Evolutionary conservation across 2,329 filamentous ascomycete species (phyloP).

Genomic region (Fusarium sp.): DNA sequence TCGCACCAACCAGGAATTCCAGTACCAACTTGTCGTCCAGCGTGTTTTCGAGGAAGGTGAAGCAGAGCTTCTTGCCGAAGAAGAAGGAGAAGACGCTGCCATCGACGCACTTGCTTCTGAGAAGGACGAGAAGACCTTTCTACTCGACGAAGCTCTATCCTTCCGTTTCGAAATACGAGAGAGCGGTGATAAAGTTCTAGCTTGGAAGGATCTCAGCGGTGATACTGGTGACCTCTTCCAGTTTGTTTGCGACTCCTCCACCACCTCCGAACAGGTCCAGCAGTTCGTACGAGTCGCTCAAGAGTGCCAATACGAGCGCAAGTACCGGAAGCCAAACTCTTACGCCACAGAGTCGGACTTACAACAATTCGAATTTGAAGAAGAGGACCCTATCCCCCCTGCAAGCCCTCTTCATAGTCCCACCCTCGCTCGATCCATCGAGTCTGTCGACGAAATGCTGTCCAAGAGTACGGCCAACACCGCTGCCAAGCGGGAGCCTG

Average conservation of each 20-base stretch:
- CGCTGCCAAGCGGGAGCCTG: conserved; percentile 58
- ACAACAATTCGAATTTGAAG: conserved; percentile 82
- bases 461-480: conserved; percentile 63
- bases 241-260: conserved; percentile 88
- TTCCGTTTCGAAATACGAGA: conserved; percentile 87
- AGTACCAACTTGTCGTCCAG: conserved; percentile 97
- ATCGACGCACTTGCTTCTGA: conserved; percentile 80
- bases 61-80: conserved; percentile 89
- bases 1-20: conserved; percentile 92
- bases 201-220: conserved; percentile 94
- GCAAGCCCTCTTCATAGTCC: conserved; percentile 74
- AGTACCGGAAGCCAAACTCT: conserved; percentile 84
- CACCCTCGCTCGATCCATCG: conserved; percentile 64
- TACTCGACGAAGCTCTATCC: conserved; percentile 91
- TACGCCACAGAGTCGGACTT: conserved; percentile 86
- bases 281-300: conserved; percentile 86
- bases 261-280: conserved; percentile 76
- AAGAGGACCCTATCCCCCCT: conserved; percentile 72
- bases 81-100: conserved; percentile 85
- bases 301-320: conserved; percentile 98
- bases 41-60: conserved; percentile 98
- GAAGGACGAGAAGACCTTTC: conserved; percentile 96
- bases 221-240: conserved; percentile 97
- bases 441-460: conserved; percentile 69
- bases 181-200: conserved; percentile 85